Evolutionary conservation across 495 filamentous ascomycete species (phyloP).

Genomic region (Neurospora sp.): DNA sequence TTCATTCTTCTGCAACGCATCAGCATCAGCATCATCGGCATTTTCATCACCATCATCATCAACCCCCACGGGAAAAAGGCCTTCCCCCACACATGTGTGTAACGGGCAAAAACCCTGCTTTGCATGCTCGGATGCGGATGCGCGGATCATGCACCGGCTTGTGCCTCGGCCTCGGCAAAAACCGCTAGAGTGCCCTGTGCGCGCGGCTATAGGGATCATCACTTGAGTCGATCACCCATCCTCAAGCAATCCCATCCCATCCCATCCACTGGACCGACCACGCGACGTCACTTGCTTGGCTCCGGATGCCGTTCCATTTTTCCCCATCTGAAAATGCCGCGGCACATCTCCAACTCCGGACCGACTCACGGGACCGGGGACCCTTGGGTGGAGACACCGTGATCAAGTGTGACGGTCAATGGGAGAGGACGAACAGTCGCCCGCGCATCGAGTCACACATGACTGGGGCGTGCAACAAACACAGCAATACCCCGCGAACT

Average conservation of each 20-base stretch:
- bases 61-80: not conserved
- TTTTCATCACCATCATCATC: not conserved
- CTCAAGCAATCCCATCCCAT: not conserved
- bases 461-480: not conserved
- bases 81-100: not conserved
- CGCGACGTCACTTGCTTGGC: not conserved
- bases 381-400: not conserved
- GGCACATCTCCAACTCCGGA: not conserved
- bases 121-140: not conserved
- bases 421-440: not conserved
- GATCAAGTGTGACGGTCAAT: not conserved
- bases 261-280: not conserved
- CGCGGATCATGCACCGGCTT: not conserved
- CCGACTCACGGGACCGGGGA: not conserved
- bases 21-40: not conserved
- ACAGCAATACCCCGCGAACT: not conserved
- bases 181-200: not conserved
- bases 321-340: not conserved
- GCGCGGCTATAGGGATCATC: not conserved
- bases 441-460: not conserved
- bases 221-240: not conserved
- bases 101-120: not conserved
- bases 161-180: not conserved
- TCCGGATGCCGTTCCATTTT: not conserved
- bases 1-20: not conserved